A percentile compares a stretch with the other conserved stretches of the same genome.
These are phyloP conservation scores for Ophiostoma sp. DNA, from an alignment of 2,329 filamentous ascomycete genomes.

Conservation along the genomic window DNA sequence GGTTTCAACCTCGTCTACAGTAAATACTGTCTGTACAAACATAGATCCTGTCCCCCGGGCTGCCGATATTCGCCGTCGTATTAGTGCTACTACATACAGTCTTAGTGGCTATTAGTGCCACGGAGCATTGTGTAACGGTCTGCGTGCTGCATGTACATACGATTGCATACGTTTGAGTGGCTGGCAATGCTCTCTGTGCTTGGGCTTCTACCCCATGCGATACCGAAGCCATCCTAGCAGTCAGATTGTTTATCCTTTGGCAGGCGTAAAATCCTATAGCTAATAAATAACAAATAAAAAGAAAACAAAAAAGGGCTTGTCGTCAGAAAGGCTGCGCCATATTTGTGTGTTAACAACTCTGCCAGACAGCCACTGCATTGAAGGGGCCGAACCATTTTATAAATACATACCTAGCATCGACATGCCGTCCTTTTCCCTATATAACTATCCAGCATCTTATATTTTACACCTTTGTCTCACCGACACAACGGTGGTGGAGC, in stretches of 20 bases:
- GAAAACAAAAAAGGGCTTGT: not conserved
- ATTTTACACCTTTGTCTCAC: slow-evolving; percentile 7
- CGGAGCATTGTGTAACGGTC: not conserved
- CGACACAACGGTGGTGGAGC: not conserved
- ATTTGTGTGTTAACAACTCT: not conserved
- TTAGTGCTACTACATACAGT: not conserved
- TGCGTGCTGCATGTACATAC: not conserved
- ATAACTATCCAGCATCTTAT: not conserved
- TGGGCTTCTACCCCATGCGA: not conserved
- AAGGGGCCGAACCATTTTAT: not conserved
- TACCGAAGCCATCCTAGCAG: not conserved
- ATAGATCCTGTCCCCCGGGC: not conserved
- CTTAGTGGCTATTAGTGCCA: not conserved
- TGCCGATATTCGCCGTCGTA: slow-evolving; percentile 11
- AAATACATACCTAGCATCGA: not conserved
- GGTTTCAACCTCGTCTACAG: not conserved
- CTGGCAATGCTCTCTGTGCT: not conserved
- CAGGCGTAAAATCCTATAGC: not conserved
- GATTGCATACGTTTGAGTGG: not conserved
- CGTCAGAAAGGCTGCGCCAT: not conserved
- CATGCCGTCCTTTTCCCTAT: not conserved
- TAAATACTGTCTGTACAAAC: not conserved
- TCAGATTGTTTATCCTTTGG: not conserved
- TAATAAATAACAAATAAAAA: not conserved
- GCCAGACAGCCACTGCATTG: not conserved